Evolutionary conservation across 177 flowering plant species (phyloP), one percentile per base, ranked within the genome.

Genomic region (Tripterygium wilfordii): DNA sequence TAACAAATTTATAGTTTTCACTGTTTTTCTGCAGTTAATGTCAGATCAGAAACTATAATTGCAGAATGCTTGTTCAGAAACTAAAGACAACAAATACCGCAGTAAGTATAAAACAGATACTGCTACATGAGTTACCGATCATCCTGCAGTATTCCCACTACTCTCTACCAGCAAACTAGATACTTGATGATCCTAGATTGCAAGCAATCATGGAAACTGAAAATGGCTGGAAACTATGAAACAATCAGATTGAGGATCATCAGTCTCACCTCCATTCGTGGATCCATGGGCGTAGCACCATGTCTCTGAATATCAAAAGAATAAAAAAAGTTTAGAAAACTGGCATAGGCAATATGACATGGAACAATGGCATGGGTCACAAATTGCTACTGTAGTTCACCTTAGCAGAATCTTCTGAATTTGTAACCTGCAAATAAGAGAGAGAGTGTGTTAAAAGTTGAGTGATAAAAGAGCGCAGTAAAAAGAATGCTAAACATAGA

Each of bases 211-310:
- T 35, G 12, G 33, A 12, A 30, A 30, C 12, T 12, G 33, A 30
- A 30, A 30, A 30, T 30, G 33, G 33, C 12, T 6, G 33, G 8
- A 6, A 30, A 30, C 12, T 30, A 30, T 30, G 12, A 12, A 30
- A 6, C 8, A 30, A 6, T 12, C 7, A 30, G 33, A 7, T 30
- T 6, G 4, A 59, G 40, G 25, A 43, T 35, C 21, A 55, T 3
- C 5, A 33, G 36, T 51, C 79, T 70, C 58, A 85, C 95, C 87
- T 78, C 81, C 14, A 73, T 49, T 51, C 95, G 71, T 28, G 61
- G 54, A 58, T 82, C 87, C 32, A 68, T 45, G 24, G 60, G 32
- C 32, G 66, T 28, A 29, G 50, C 26, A n/a, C 61, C 56, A 17
- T 51, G 71, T 58, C 49, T 68, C 86, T 83, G 82, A 15, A 57